phyloP scores from a whole-genome alignment of 163 green algal genomes.

The Scenedesmus sp. region DNA sequence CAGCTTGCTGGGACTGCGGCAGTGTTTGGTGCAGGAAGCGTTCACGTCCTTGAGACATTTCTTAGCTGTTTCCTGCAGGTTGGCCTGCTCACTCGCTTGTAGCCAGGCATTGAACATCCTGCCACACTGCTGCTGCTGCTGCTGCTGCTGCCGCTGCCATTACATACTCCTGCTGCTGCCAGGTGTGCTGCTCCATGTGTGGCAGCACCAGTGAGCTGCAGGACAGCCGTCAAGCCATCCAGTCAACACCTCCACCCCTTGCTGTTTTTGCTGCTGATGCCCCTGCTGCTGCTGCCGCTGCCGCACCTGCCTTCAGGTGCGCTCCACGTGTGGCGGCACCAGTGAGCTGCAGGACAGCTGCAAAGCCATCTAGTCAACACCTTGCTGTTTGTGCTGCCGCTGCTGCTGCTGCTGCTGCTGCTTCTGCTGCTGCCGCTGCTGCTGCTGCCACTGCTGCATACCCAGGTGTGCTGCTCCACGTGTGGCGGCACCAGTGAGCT shows the following conservation, averaged over 20 bases:
- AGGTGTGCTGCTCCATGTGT: neutral
- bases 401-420: neutral
- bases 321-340: neutral
- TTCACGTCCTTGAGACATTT: too few species aligned
- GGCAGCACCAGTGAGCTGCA: neutral
- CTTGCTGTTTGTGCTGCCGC: neutral
- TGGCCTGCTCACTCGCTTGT: too few species aligned
- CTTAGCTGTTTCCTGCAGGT: too few species aligned
- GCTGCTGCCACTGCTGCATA: neutral
- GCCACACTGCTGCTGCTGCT: neutral
- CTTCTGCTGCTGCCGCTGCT: neutral
- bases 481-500: neutral
- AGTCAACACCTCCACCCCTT: neutral
- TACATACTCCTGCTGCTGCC: neutral
- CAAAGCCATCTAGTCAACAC: neutral
- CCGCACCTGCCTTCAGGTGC: neutral
- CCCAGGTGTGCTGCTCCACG: neutral
- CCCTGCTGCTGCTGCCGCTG: neutral
- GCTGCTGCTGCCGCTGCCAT: neutral
- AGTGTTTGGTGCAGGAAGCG: too few species aligned
- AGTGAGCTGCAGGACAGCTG: constrained; percentile 15
- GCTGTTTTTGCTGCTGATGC: neutral
- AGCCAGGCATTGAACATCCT: too few species aligned
- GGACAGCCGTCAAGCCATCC: neutral
- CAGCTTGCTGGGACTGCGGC: too few species aligned